Conservation (phyloP, 306 rosid genomes). For the Prosopis cineraria region DNA sequence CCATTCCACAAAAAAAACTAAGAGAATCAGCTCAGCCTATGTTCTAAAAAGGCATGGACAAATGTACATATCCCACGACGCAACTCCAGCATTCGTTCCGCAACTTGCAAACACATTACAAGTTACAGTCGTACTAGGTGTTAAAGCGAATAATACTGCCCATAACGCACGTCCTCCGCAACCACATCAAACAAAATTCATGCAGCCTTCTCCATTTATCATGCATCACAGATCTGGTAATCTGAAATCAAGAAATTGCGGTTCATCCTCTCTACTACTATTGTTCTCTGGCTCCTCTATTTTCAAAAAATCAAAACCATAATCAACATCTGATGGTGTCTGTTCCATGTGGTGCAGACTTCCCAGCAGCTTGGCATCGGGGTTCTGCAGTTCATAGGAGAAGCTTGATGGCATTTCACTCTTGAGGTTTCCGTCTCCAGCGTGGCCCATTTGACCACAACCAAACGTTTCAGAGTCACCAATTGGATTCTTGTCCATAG, state of each 20-base stretch:
- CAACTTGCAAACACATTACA: constrained; percentile 5
- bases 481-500: constrained; percentile 40
- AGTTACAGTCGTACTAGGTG: background rate
- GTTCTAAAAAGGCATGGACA: background rate
- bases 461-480: constrained; percentile 25
- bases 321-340: constrained; percentile 43
- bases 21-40: constrained; percentile 54
- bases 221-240: constrained; percentile 32
- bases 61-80: background rate
- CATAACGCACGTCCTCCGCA: background rate
- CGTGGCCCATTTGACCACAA: constrained; percentile 29
- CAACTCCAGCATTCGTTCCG: background rate
- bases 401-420: constrained; percentile 44
- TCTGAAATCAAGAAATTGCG: constrained; percentile 38
- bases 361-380: constrained; percentile 74
- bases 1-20: constrained; percentile 52
- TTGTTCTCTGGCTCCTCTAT: constrained; percentile 47
- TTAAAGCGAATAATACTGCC: background rate
- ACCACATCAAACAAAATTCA: background rate
- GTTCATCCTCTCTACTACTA: constrained; percentile 35
- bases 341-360: constrained; percentile 65
- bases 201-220: background rate
- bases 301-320: constrained; percentile 62
- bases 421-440: constrained; percentile 17
- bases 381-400: constrained; percentile 53